Evolutionary conservation across 2,329 filamentous ascomycete genomes (phyloP).

Genomic region (Talaromyces sp.): DNA sequence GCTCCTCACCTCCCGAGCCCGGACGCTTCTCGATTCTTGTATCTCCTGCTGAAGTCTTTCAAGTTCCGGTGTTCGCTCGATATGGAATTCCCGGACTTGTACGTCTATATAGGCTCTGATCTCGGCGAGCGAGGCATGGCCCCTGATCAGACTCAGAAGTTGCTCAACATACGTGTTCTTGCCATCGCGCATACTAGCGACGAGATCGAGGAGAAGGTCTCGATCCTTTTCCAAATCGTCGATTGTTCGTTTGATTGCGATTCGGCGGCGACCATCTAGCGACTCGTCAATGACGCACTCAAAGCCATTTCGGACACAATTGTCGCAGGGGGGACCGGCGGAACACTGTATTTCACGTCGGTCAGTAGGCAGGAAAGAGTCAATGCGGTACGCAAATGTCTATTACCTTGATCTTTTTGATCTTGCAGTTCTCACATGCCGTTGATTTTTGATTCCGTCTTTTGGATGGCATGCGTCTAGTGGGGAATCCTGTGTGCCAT

Average conservation of each 20-base stretch:
- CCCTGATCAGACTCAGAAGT: slow-evolving; percentile 31
- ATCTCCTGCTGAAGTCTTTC: slow-evolving; percentile 24
- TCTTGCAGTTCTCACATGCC: slow-evolving; percentile 1
- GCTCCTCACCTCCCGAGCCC: slow-evolving; percentile 22
- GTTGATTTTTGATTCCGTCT: slow-evolving; percentile 2
- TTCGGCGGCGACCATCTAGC: slow-evolving; percentile 21
- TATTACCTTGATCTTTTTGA: slow-evolving; percentile 5
- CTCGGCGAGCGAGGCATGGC: slow-evolving; percentile 29
- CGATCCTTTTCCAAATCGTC: slow-evolving; percentile 28
- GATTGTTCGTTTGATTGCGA: slow-evolving; percentile 9
- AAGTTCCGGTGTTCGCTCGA: slow-evolving; percentile 27
- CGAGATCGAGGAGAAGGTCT: slow-evolving; percentile 28
- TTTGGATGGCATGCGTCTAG: neutral
- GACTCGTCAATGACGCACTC: slow-evolving; percentile 28
- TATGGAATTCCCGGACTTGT: slow-evolving; percentile 23
- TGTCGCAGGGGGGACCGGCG: slow-evolving; percentile 27
- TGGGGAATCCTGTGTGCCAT: neutral
- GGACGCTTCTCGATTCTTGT: slow-evolving; percentile 22
- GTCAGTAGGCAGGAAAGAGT: neutral
- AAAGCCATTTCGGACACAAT: slow-evolving; percentile 26
- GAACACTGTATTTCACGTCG: slow-evolving; percentile 23
- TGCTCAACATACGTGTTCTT: slow-evolving; percentile 24
- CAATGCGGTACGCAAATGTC: neutral
- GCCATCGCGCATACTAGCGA: slow-evolving; percentile 27
- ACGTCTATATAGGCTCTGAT: slow-evolving; percentile 30